Evolutionary conservation across 2,329 filamentous ascomycete species (phyloP), one percentile per base, ranked within the genome.

Genomic region (Celoporthe dispersa): DNA sequence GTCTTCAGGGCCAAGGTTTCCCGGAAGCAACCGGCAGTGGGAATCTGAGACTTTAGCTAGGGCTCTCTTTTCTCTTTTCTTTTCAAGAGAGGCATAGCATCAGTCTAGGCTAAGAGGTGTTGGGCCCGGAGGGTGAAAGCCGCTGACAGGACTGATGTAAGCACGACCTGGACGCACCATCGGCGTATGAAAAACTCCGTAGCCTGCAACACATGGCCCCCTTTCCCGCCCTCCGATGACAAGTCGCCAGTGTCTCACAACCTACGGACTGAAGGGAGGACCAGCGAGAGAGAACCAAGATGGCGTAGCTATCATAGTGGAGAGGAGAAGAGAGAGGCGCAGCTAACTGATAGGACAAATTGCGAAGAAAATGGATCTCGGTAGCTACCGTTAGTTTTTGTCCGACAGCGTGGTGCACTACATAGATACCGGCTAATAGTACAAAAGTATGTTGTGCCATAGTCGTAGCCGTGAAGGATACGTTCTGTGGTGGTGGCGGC

Each of bases 311-410:
- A 28, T 28, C 51, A n/a, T 48, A 48, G 51, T 55, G 51, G 51
- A 5, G n/a, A 28, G 51, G 48, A 25, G 48, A 25, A n/a, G 8
- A 51, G 3, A 25, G 9, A 51, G n/a, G 9, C n/a, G n/a, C n/a
- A n/a, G n/a, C 31, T 57, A 16, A 59, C 55, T 57, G 53, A 60
- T 60, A 60, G 57, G 57, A 60, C 33, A 37, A 37, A 33, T 37
- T 37, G 57, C 57, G 57, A 37, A 28, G 7, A 22, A 37, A 33
- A 22, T 11, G 33, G 31, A 31, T 31, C 57, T 60, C 57, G 57
- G 57, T 37, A 60, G 57, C 31, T 60, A 35, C 57, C 57, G 57
- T 35, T 60, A 60, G 33, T n/a, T 60, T 37, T 22, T 16, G 57
- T 6, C 57, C 57, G 57, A 25, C 16, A n/a, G 57, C 22, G 28